Evolutionary conservation across 164 flowering plant species (phyloP).

Genomic region (Malania oleifera): DNA sequence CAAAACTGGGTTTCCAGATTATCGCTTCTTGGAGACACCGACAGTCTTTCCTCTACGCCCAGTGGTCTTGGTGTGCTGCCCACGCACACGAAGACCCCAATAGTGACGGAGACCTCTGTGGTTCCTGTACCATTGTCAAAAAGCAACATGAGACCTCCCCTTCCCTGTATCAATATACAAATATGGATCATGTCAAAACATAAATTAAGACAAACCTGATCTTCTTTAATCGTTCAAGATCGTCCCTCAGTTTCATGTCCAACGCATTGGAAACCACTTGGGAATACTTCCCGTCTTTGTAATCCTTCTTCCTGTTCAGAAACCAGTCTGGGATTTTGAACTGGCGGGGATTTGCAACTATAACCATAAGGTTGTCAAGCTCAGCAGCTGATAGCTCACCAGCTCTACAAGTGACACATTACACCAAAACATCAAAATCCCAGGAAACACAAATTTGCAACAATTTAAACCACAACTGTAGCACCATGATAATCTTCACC

Average conservation of each 20-base stretch:
- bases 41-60: conserved; percentile 85
- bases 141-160: too few relatives aligned
- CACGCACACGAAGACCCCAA: conserved; percentile 87
- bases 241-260: conserved; percentile 88
- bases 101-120: conserved; percentile 84
- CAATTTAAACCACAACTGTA: too few relatives aligned
- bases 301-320: conserved; percentile 65
- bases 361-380: conserved; percentile 61
- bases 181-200: too few relatives aligned
- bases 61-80: conserved; percentile 76
- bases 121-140: conserved; percentile 32
- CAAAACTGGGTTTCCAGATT: background rate
- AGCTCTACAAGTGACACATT: conserved; percentile 33
- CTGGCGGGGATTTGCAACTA: conserved; percentile 73
- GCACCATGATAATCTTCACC: too few relatives aligned
- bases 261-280: conserved; percentile 75
- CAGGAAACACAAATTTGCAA: background rate
- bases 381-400: conserved; percentile 71
- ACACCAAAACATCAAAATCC: background rate
- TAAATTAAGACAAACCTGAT: conserved; percentile 39
- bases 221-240: conserved; percentile 73
- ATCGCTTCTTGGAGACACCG: conserved; percentile 85
- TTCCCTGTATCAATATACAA: too few relatives aligned
- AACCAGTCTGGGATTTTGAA: conserved; percentile 71
- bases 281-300: conserved; percentile 70